Evolutionary conservation across 306 rosid genomes (phyloP), one percentile per base, ranked within the genome.

Genomic region (Ochetophila trinervis): DNA sequence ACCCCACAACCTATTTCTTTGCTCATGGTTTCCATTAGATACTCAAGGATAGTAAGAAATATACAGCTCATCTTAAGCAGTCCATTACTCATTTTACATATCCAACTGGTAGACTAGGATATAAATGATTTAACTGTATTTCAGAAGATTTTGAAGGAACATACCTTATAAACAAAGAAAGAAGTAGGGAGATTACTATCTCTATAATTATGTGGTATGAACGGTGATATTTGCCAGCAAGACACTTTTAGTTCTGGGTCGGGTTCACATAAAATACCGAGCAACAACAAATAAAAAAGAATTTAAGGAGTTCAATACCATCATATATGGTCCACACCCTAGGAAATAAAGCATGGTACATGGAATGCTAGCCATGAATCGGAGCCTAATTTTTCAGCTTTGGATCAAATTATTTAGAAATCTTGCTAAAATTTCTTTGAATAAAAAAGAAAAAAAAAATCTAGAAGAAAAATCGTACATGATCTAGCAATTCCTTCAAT

Each of bases 151-250:
- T 23, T 58, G 3, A 22, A 36, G 52, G 45, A 60, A 79, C 87
- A 59, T 74, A 93, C 97, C 77, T 94, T 87, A 63, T 93, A 93
- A 45, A 93, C 96, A 78, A 93, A 93, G 81, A 93, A 97, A 58
- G 97, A 90, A 22, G 87, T 80, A 53, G 99, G 99, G 58, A 93
- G 94, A 83, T 94, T 93, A 76, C 99, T 93, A 74, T 90, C 99
- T 75, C 82, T 83, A 63, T 93, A 93, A 78, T 93, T 88, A 83
- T 90, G 94, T 44, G 99, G 97, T 68, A 87, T 81, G 71, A 93
- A 93, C 59, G 99, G 99, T 64, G 99, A 93, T 79, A 93, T 90
- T 83, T 93, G 99, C 72, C 97, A 81, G 71, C 99, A 93, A 5
- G 97, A 93, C 59, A 93, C 75, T 83, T 93, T 93, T 67, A 90